Conservation (phyloP, 169 alveolate species). For the Plasmodium cynomolgi region DNA sequence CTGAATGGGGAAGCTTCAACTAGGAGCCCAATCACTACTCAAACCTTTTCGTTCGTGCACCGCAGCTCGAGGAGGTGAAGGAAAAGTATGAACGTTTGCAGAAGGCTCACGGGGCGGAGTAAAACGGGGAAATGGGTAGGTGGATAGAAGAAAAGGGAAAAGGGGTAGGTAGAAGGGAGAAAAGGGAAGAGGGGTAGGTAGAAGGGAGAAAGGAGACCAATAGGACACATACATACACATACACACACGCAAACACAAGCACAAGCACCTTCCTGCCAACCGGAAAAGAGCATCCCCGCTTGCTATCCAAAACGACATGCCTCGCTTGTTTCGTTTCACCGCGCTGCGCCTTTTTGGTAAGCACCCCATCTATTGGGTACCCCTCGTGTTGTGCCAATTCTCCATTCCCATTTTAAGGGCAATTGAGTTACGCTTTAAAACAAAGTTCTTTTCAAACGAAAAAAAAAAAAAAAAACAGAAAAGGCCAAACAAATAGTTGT, state of each 20-base stretch:
- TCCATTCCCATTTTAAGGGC: neutral
- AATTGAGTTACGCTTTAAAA: neutral
- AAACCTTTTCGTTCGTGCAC: neutral
- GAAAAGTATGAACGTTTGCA: neutral
- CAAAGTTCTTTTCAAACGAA: neutral
- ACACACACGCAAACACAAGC: too few species aligned
- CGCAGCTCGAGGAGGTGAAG: constrained; percentile 4
- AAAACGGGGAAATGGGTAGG: neutral
- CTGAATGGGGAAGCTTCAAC: neutral
- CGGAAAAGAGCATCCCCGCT: neutral
- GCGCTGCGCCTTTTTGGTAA: neutral
- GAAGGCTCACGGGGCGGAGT: neutral
- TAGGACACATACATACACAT: neutral
- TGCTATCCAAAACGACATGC: neutral
- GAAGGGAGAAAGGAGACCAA: neutral
- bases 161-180: neutral
- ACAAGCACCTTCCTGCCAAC: neutral
- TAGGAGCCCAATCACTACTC: neutral
- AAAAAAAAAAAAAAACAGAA: neutral
- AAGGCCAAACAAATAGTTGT: constrained; percentile 3
- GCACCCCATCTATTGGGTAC: neutral
- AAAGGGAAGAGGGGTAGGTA: neutral
- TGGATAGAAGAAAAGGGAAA: neutral
- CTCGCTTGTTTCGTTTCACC: neutral
- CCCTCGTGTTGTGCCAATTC: neutral